A percentile compares a stretch with the other conserved stretches of the same genome.
Conservation (phyloP, 306 rosid genomes). For the Amphicarpaea edgeworthii region DNA sequence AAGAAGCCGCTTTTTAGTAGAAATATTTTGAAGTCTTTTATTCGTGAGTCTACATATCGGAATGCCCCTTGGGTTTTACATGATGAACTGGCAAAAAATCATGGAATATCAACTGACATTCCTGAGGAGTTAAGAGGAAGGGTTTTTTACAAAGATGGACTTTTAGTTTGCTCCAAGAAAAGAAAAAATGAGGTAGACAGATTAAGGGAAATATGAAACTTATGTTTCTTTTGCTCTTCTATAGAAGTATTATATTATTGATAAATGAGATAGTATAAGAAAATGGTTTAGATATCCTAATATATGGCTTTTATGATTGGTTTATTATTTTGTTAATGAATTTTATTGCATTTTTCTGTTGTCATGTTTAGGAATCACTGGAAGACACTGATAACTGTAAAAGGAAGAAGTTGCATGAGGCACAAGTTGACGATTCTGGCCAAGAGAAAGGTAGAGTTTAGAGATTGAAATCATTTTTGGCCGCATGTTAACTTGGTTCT, state of each 20-base stretch:
- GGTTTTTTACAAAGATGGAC: slow-evolving; percentile 70
- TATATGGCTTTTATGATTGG: slow-evolving; percentile 9
- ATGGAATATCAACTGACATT: slow-evolving; percentile 76
- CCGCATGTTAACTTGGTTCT: slow-evolving; percentile 29
- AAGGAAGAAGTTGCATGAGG: slow-evolving; percentile 55
- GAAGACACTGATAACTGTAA: slow-evolving; percentile 53
- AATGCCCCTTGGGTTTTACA: slow-evolving; percentile 94
- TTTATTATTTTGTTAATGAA: slow-evolving; percentile 32
- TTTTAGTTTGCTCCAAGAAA: slow-evolving; percentile 75
- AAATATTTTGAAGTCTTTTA: slow-evolving; percentile 76
- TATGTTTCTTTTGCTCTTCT: slow-evolving; percentile 17
- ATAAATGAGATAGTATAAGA: neutral
- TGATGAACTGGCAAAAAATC: slow-evolving; percentile 72
- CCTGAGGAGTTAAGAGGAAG: slow-evolving; percentile 74
- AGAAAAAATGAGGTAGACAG: slow-evolving; percentile 60
- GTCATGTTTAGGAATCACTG: slow-evolving; percentile 59
- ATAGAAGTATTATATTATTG: slow-evolving; percentile 11
- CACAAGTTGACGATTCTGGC: slow-evolving; percentile 50
- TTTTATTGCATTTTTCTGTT: slow-evolving; percentile 27
- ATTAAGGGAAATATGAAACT: slow-evolving; percentile 38
- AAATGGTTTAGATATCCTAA: slow-evolving; percentile 16
- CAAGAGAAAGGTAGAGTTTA: slow-evolving; percentile 53
- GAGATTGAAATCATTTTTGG: slow-evolving; percentile 39
- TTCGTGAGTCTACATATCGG: slow-evolving; percentile 92
- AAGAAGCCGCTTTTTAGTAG: slow-evolving; percentile 88